Evolutionary conservation across 352 stramenopile species (phyloP).

Genomic region (Plasmopara muralis): DNA sequence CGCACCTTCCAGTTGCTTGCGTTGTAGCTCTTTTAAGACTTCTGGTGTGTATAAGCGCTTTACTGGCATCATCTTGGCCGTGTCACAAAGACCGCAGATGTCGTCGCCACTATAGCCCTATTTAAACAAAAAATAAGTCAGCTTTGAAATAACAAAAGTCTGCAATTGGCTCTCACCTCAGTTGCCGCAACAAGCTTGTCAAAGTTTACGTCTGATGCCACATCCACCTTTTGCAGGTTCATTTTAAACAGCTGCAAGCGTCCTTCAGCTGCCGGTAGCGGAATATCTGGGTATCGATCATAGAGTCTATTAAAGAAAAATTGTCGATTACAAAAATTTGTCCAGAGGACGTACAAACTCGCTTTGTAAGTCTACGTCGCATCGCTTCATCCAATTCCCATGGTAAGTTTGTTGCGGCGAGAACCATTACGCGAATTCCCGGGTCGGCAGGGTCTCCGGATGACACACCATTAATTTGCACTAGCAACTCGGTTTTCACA

Average conservation of each 20-base stretch:
- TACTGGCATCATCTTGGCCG: conserved; percentile 76
- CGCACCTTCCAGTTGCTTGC: conserved; percentile 43
- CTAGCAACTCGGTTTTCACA: conserved; percentile 97
- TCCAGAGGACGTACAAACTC: conserved; percentile 61
- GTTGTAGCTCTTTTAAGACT: conserved; percentile 36
- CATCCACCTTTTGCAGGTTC: conserved; percentile 76
- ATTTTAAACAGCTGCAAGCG: conserved; percentile 66
- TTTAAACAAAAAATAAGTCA: conserved; percentile 4
- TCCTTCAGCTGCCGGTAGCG: conserved; percentile 44
- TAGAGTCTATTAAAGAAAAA: neutral
- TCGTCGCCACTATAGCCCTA: conserved; percentile 54
- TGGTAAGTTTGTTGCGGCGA: conserved; percentile 93
- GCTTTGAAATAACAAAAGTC: neutral
- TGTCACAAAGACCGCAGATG: conserved; percentile 48
- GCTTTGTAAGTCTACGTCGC: conserved; percentile 92
- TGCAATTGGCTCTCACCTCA: conserved; percentile 26
- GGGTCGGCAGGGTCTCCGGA: conserved; percentile 38
- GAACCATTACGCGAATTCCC: conserved; percentile 77
- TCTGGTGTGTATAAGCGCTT: conserved; percentile 73
- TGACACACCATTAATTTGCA: conserved; percentile 95
- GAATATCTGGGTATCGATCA: conserved; percentile 33
- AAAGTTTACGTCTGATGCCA: conserved; percentile 75
- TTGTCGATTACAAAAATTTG: neutral
- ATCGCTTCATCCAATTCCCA: conserved; percentile 97
- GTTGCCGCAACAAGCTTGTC: conserved; percentile 65